Conservation (phyloP, 768 basidiomycete genomes). For the Terana coerulea region DNA sequence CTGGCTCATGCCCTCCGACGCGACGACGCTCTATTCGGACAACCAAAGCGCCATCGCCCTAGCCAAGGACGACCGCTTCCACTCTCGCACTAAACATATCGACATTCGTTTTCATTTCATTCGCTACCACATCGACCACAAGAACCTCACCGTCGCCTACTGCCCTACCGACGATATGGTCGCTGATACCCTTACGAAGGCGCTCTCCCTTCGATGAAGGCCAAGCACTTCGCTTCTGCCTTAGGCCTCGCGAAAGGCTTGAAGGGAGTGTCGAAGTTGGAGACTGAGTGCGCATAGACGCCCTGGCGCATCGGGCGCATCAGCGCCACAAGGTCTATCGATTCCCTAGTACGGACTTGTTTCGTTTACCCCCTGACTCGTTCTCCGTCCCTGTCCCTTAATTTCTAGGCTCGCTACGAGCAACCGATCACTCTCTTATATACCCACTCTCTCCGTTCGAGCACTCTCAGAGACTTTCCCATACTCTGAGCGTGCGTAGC, state of each 20-base stretch:
- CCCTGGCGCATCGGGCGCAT: too few relatives aligned
- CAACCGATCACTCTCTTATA: too few relatives aligned
- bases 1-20: too few relatives aligned
- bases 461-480: too few relatives aligned
- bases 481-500: too few relatives aligned
- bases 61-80: constrained; percentile 22
- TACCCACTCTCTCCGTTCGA: too few relatives aligned
- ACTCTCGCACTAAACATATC: constrained; percentile 35
- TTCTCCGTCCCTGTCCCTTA: too few relatives aligned
- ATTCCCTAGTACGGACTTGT: too few relatives aligned
- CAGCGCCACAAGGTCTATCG: too few relatives aligned
- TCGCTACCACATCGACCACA: constrained; percentile 21
- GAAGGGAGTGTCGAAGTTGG: constrained; percentile 3
- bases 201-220: constrained; percentile 18
- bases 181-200: constrained; percentile 33
- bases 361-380: too few relatives aligned
- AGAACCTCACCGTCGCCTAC: constrained; percentile 20
- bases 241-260: neutral
- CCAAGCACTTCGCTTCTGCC: constrained; percentile 12
- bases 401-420: too few relatives aligned
- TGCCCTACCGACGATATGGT: constrained; percentile 26
- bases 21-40: constrained; percentile 12
- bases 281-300: too few relatives aligned
- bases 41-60: constrained; percentile 23
- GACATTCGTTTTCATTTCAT: constrained; percentile 32